Evolutionary conservation across 345 rosid genomes (phyloP), one percentile per base, ranked within the genome.

Genomic region (Syzygium aromaticum): DNA sequence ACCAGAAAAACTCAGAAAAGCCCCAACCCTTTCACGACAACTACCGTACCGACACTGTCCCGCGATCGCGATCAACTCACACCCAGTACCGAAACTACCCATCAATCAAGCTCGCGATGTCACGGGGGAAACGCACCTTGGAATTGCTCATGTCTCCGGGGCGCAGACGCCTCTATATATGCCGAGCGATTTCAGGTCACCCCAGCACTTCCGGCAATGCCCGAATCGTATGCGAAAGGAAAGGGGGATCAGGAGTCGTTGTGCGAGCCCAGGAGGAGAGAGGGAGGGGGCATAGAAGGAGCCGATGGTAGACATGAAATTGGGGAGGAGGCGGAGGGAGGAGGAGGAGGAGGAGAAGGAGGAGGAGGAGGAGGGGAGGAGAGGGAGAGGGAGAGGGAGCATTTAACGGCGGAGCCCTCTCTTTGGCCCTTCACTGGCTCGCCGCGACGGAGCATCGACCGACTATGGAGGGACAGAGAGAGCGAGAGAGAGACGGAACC

Each of bases 281-380:
- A 77, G 90, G 91, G 89, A 59, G 64, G 28, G 64, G 88, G 84
- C 86, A 85, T 85, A 73, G 27, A 73, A 88, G 86, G 88, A 84
- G 90, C 84, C 84, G 93, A 93, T 73, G 88, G 96, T 91, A 97
- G 98, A 94, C 99, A 96, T 97, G 97, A 94, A 96, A 93, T n/a
- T 77, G 86, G 89, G 84, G 83, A 51, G 46, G 49, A 84, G 84
- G 78, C 64, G 64, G 64, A 28, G 11, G 28, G 64, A 11, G 64
- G 27, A 13, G 64, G 28, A 25, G 64, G 15, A 43, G 46, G 46
- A 43, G 84, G 83, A 51, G 52, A 54, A 86, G 84, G 73, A 67
- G 38, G 61, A 73, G 19, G 6, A 10, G 61, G 85, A 87, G 89
- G 91, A 91, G 91, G 95, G 91, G 95, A 93, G 94, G 57, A 86